Conservation (phyloP, 1,284 basidiomycete species). For the Sanghuangporus sanghuang region DNA sequence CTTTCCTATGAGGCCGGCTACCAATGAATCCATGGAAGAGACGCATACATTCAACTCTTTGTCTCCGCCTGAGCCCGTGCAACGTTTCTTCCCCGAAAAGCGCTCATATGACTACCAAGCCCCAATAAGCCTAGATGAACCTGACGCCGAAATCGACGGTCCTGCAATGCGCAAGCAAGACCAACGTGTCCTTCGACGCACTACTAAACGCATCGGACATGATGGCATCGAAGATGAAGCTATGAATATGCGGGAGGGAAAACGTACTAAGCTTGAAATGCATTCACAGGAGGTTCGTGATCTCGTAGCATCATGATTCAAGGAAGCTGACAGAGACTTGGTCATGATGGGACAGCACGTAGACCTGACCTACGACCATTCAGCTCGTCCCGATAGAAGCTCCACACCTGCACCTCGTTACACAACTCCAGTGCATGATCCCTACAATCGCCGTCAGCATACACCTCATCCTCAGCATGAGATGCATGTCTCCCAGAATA, state of each 20-base stretch:
- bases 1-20: constrained; percentile 3
- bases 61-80: constrained; percentile 4
- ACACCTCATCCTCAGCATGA: not conserved
- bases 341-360: not conserved
- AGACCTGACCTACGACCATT: not conserved
- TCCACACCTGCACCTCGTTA: not conserved
- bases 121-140: not conserved
- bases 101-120: constrained; percentile 7
- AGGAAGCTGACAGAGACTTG: not conserved
- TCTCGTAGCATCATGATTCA: not conserved
- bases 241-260: not conserved
- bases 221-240: not conserved
- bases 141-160: not conserved
- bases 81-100: not conserved
- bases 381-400: not conserved
- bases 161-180: not conserved
- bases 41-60: constrained; percentile 7
- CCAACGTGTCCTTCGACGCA: constrained; percentile 7
- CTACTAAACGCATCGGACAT: constrained; percentile 12
- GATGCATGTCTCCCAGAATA: not conserved
- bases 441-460: not conserved
- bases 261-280: constrained; percentile 10
- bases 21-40: not conserved
- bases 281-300: constrained; percentile 8
- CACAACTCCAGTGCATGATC: not conserved